Base-by-base conservation (phyloP, 2,329 filamentous ascomycete species). In the Colletotrichum camelliae region DNA sequence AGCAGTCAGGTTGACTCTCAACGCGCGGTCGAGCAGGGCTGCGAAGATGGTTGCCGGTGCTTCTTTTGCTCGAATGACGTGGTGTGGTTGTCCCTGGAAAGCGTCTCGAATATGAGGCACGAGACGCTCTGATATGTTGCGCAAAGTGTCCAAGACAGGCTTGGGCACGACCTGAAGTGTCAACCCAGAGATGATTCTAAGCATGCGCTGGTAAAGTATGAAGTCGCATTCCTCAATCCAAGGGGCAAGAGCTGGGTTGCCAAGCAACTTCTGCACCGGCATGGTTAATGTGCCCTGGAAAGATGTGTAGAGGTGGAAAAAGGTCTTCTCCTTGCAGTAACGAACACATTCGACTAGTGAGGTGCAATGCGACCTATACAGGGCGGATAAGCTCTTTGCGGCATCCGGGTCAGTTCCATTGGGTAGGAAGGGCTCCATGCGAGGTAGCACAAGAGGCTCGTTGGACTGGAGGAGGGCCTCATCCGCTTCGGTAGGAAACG, bases 171-270 rank as follows among this genome's bases (percentile, higher is more conserved):
- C 96, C 83, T 98, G 96, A 9, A 98, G 89, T 5, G 95, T 97
- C 55, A 98, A 89, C n/a, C 93, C 93, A 1, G 95, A 94, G 55
- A 98, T 92, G 77, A 98, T 97, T 70, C 94, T 93, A 86, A 98
- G 96, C 94, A 98, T 98, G 79, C 96, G 96, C 83, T 98, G 96
- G 83, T 99, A 99, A 86, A 98, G 94, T 39, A 96, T 90, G 86
- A 97, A 97, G 83, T 99, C 97, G 82, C 95, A 98, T 83, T 98
- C 94, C 82, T 97, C 95, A 77, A 99, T 97, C 97, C 97, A 99
- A 2, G 94, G 91, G 4, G 96, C 95, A 71, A 98, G 88, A 71
- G 93, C 93, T 4, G 94, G 92, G 81, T 98, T 92, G 16, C 93
- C 93, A 80, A 99, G 94, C 4, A 99, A 87, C 84, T 97, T 98